Base-by-base conservation (phyloP, 2,329 filamentous ascomycete species). In the Stachybotrys echinatus region DNA sequence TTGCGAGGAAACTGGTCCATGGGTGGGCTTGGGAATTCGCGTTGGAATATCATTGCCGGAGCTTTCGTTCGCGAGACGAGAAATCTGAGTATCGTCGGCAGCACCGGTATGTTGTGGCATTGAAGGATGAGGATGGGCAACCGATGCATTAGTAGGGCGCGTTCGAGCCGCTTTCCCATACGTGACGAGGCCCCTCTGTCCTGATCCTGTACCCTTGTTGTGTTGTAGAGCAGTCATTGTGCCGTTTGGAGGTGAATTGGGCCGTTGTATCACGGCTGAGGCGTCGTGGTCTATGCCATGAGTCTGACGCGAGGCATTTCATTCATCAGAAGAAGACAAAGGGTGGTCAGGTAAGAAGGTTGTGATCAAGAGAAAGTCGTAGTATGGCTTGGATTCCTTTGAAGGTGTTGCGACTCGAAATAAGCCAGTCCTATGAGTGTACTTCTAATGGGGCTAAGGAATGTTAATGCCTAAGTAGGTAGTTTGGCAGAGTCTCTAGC, bases 101-200 rank as follows among this genome's bases (percentile, higher is more conserved):
- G 10, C 14, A 14, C 14, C 27, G 10, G 27, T 5, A 5, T 34
- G 5, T 14, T 34, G 27, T 34, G 10, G 10, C 27, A 10, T 34
- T 14, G 27, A 34, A 34, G 14, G 10, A 14, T 34, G 10, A 8
- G 27, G 3, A 34, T 34, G n/a, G n/a, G n/a, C n/a, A n/a, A n/a
- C n/a, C 27, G 27, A 34, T 34, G 27, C 10, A 34, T 5, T 34
- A 34, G 10, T 34, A 14, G 10, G 27, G 27, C 27, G 27, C 27
- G 27, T 8, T 34, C 61, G 61, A 51, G 59, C 54, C 48, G 58
- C 31, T 45, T 61, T 63, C 42, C 61, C 61, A 48, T 63, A 63
- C 6, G 61, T 63, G 50, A 58, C 49, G 19, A 61, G 42, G 50
- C 58, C 61, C 50, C 54, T 61, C 48, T 27, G 44, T 23, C 44